Evolutionary conservation across 1,139 yeast genomes (phyloP).

Genomic region (Candida sanyaensis): DNA sequence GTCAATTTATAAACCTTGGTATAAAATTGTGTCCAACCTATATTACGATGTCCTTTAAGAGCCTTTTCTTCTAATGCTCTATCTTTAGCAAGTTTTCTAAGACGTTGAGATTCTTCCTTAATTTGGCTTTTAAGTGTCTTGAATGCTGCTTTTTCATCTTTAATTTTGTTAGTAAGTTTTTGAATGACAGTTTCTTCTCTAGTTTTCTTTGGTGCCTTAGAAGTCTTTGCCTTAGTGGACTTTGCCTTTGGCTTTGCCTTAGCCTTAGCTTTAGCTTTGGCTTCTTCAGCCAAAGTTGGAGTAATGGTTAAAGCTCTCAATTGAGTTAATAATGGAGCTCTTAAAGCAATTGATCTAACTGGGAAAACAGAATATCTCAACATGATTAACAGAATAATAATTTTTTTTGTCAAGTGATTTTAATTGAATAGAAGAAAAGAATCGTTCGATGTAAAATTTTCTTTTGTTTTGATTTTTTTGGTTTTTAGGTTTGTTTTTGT

Average conservation of each 20-base stretch:
- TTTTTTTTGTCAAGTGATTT: not conserved
- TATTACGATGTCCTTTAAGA: conserved; percentile 6
- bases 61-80: conserved; percentile 10
- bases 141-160: not conserved
- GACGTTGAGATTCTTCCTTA: conserved; percentile 7
- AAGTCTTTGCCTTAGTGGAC: too few species aligned
- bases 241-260: too few species aligned
- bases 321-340: not conserved
- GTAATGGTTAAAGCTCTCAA: not conserved
- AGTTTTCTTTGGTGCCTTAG: not conserved
- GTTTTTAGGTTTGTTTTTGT: too few species aligned
- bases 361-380: not conserved
- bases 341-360: not conserved
- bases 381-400: not conserved
- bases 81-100: conserved; percentile 22
- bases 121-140: conserved; percentile 1
- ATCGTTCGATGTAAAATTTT: too few species aligned
- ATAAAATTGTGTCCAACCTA: not conserved
- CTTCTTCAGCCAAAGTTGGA: not conserved
- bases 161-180: not conserved
- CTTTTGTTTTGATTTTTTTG: not conserved
- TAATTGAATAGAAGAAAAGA: too few species aligned
- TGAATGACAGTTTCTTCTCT: not conserved
- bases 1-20: not conserved
- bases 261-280: too few species aligned